A percentile compares a stretch with the other conserved stretches of the same genome.
phyloP scores from a whole-genome alignment of 306 rosid genomes.

The Begonia loranthoides region DNA sequence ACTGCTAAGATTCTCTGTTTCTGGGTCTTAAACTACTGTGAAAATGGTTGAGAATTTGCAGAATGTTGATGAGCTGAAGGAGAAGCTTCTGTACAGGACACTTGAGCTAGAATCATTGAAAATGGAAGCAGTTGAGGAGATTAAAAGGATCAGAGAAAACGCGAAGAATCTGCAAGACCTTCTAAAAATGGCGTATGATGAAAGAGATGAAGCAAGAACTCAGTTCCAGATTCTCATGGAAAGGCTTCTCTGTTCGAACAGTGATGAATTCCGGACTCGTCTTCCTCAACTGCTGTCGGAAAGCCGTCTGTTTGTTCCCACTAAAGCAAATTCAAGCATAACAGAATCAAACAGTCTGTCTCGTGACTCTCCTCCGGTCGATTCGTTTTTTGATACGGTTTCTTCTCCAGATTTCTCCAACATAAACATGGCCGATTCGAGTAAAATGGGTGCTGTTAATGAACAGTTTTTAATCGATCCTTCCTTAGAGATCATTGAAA shows the following conservation, averaged over 20 bases:
- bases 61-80: not conserved
- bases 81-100: not conserved
- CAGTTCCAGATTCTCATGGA: not conserved
- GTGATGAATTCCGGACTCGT: constrained; percentile 1
- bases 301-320: constrained; percentile 2
- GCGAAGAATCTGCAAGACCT: not conserved
- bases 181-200: not conserved
- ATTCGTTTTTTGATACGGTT: not conserved
- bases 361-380: constrained; percentile 3
- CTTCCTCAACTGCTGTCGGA: not conserved
- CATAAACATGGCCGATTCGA: not conserved
- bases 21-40: too few species aligned
- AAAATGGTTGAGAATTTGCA: constrained; percentile 2
- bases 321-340: constrained; percentile 47
- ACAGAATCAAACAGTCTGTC: constrained; percentile 37
- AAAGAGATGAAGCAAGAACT: not conserved
- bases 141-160: not conserved
- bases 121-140: not conserved
- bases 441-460: too few species aligned
- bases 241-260: constrained; percentile 7
- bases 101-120: not conserved
- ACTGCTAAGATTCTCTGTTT: too few species aligned
- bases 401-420: not conserved
- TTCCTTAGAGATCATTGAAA: constrained; percentile 14
- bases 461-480: not conserved